phyloP scores from a whole-genome alignment of 164 flowering plant genomes.

The Warburgia ugandensis region DNA sequence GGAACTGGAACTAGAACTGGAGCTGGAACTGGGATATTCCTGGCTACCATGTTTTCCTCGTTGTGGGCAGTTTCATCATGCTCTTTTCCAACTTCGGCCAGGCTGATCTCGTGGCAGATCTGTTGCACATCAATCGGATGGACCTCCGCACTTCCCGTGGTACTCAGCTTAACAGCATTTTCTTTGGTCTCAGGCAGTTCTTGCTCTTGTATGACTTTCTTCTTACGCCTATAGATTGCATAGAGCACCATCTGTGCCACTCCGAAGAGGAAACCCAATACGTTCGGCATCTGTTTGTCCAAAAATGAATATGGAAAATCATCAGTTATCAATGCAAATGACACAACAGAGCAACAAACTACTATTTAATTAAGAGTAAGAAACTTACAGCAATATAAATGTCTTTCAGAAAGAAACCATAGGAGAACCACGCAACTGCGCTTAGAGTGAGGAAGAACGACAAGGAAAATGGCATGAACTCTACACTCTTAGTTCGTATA shows the following conservation, averaged over 20 bases:
- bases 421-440: slow-evolving; percentile 67
- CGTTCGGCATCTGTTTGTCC: slow-evolving; percentile 43
- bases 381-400: slow-evolving; percentile 45
- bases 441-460: slow-evolving; percentile 57
- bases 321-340: background rate
- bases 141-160: background rate
- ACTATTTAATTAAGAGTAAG: no score
- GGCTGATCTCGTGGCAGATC: no score
- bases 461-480: slow-evolving; percentile 64
- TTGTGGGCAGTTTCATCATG: background rate
- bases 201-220: slow-evolving; percentile 11
- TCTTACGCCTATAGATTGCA: slow-evolving; percentile 32
- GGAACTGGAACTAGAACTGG: no score
- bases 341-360: background rate
- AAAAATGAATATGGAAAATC: background rate
- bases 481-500: slow-evolving; percentile 62
- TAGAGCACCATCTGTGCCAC: slow-evolving; percentile 55
- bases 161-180: background rate
- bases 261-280: slow-evolving; percentile 56
- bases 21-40: no score
- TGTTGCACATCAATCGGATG: background rate
- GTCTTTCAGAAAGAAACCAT: slow-evolving; percentile 53
- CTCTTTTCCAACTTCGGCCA: background rate
- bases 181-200: background rate
- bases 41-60: background rate